Conservation (phyloP, 805 yeast species). For the Wickerhamiella shivajii region DNA sequence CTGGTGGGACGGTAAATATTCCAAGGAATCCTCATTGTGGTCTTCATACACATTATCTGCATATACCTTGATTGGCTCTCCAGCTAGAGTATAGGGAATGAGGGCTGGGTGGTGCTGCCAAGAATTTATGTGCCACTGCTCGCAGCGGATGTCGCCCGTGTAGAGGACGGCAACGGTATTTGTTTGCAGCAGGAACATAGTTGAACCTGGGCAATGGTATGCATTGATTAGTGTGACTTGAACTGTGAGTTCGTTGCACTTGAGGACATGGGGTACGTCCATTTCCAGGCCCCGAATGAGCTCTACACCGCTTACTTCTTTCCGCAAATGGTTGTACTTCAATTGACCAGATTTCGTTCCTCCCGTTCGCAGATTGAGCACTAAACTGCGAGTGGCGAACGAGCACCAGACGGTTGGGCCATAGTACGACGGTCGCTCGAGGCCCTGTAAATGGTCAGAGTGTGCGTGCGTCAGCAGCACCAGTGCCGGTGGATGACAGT, state of each 20-base stretch:
- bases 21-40: conserved; percentile 36
- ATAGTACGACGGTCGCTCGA: conserved; percentile 26
- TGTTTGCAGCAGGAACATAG: conserved; percentile 36
- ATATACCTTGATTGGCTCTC: conserved; percentile 32
- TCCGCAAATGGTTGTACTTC: conserved; percentile 17
- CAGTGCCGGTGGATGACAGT: conserved; percentile 16
- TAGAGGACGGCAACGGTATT: conserved; percentile 27
- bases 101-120: conserved; percentile 29
- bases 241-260: conserved; percentile 17
- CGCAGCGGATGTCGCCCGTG: conserved; percentile 48
- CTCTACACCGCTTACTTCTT: conserved; percentile 16
- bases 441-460: conserved; percentile 39
- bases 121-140: conserved; percentile 34
- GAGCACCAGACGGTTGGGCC: conserved; percentile 36
- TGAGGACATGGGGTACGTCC: conserved; percentile 10
- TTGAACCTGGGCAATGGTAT: conserved; percentile 48
- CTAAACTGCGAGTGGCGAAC: conserved; percentile 25
- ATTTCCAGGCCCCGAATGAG: conserved; percentile 12
- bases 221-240: conserved; percentile 33
- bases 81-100: conserved; percentile 29
- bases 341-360: conserved; percentile 13
- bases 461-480: conserved; percentile 39
- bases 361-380: conserved; percentile 15
- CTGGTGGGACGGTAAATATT: conserved; percentile 29
- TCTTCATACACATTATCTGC: conserved; percentile 41